A percentile compares a stretch with the other conserved stretches of the same genome.
These are phyloP conservation scores for Podila epicladia DNA, from an alignment of 192 early-diverging fungal species.

Conservation along the genomic window DNA sequence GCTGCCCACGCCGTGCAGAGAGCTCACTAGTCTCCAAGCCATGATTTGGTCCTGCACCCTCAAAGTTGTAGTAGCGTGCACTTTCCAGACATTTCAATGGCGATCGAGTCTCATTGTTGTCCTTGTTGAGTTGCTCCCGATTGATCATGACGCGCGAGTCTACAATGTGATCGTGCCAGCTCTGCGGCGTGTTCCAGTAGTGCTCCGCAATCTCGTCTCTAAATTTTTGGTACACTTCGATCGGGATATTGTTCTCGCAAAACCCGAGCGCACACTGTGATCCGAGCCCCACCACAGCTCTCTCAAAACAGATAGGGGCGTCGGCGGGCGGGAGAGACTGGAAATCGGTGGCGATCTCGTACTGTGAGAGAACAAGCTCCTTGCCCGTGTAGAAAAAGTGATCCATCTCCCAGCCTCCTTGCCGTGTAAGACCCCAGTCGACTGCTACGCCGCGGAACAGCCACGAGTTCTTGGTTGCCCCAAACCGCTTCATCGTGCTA, in stretches of 20 bases:
- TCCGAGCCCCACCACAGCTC: constrained; percentile 39
- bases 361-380: constrained; percentile 30
- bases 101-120: background rate
- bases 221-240: constrained; percentile 21
- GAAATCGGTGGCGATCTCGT: constrained; percentile 17
- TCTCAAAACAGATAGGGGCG: constrained; percentile 34
- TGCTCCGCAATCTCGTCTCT: constrained; percentile 7
- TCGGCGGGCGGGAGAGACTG: constrained; percentile 19
- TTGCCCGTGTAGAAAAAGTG: constrained; percentile 21
- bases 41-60: background rate
- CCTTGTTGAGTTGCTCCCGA: too few species aligned
- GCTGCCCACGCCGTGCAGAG: constrained; percentile 1
- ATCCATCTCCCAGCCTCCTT: constrained; percentile 26
- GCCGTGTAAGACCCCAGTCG: background rate
- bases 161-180: constrained; percentile 6
- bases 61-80: constrained; percentile 34
- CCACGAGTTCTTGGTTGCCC: constrained; percentile 25
- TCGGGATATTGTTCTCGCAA: constrained; percentile 37
- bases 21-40: background rate
- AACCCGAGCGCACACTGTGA: constrained; percentile 36
- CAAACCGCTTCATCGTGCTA: constrained; percentile 34
- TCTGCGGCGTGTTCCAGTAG: constrained; percentile 13
- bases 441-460: constrained; percentile 3
- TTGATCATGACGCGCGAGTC: constrained; percentile 1
- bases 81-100: constrained; percentile 10